These are phyloP conservation scores for Combretum micranthum DNA, from an alignment of 345 rosid species.

Conservation along the genomic window DNA sequence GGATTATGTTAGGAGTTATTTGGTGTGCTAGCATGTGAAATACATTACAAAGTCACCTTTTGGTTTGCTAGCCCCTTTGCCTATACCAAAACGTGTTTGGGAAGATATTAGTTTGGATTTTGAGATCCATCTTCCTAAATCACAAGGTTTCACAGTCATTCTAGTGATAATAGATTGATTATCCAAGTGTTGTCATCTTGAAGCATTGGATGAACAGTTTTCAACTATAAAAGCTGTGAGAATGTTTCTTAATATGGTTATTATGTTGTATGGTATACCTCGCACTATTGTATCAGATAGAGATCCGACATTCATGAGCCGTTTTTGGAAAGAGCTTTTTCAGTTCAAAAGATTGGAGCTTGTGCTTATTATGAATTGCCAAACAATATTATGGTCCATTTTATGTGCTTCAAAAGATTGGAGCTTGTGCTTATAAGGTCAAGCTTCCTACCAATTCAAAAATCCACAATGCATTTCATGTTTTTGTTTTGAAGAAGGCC, in stretches of 20 bases:
- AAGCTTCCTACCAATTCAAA: background rate
- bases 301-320: background rate
- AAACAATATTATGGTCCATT: background rate
- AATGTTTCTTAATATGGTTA: background rate
- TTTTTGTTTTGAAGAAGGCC: too few species aligned
- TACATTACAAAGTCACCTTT: background rate
- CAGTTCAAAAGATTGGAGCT: background rate
- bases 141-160: background rate
- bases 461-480: too few species aligned
- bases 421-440: background rate
- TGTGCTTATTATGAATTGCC: background rate
- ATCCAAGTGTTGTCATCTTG: background rate
- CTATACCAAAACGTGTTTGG: background rate
- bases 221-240: background rate
- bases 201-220: background rate
- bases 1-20: background rate
- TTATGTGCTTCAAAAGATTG: background rate
- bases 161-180: background rate
- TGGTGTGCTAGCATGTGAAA: background rate
- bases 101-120: background rate
- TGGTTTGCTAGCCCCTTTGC: background rate
- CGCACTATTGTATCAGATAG: background rate
- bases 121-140: background rate
- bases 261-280: background rate
- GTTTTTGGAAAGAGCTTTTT: background rate